Conservation (phyloP, 805 yeast genomes). For the Yarrowia sp. region DNA sequence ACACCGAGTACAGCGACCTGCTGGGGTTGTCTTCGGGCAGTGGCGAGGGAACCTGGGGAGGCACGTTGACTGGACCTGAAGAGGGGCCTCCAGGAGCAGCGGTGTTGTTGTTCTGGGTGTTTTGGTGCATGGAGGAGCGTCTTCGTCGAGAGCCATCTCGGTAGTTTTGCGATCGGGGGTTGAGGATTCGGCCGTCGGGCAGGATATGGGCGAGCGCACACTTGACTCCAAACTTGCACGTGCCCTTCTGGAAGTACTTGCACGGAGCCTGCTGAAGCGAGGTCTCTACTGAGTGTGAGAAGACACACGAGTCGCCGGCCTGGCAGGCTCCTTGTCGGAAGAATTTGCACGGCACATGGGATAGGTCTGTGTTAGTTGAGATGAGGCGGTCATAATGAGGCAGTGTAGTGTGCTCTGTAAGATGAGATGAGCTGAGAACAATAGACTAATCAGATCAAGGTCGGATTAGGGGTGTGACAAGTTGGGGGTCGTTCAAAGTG, state of each 20-base stretch:
- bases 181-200: constrained; percentile 87
- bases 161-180: constrained; percentile 46
- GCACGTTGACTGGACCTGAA: constrained; percentile 32
- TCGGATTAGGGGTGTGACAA: too few relatives aligned
- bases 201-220: constrained; percentile 93
- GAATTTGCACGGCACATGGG: constrained; percentile 97
- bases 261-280: constrained; percentile 67
- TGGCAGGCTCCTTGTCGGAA: constrained; percentile 92
- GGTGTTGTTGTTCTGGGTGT: constrained; percentile 13
- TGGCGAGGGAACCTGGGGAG: constrained; percentile 33
- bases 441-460: too few relatives aligned
- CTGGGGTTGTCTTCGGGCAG: constrained; percentile 36
- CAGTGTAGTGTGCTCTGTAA: too few relatives aligned
- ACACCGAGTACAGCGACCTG: constrained; percentile 35
- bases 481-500: too few relatives aligned
- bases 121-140: constrained; percentile 38
- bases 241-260: constrained; percentile 94
- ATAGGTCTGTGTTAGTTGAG: constrained; percentile 57
- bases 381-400: too few relatives aligned
- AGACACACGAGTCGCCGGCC: constrained; percentile 92
- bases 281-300: constrained; percentile 75
- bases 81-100: constrained; percentile 35
- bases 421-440: too few relatives aligned
- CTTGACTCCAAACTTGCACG: constrained; percentile 91
- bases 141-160: constrained; percentile 26